A percentile compares a stretch with the other conserved stretches of the same genome.
phyloP scores from a whole-genome alignment of 2,329 filamentous ascomycete genomes.

The Coniella vitis region DNA sequence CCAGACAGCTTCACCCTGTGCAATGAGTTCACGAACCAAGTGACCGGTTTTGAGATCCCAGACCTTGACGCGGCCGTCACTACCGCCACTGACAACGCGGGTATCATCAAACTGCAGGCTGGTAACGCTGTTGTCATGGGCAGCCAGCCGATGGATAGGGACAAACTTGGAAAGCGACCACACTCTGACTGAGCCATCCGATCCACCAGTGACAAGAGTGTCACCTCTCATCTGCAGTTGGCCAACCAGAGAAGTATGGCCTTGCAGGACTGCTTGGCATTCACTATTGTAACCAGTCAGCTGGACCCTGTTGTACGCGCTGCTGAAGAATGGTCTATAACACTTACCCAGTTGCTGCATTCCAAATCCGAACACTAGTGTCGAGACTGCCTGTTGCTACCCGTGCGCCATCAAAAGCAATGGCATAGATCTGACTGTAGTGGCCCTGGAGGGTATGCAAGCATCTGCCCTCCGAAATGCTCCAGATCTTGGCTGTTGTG shows the following conservation, averaged over 20 bases:
- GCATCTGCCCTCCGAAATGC: slow-evolving; percentile 90
- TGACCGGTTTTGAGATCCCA: slow-evolving; percentile 94
- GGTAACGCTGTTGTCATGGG: slow-evolving; percentile 97
- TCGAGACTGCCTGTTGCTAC: slow-evolving; percentile 95
- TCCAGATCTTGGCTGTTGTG: slow-evolving; percentile 95
- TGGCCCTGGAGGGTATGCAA: slow-evolving; percentile 85
- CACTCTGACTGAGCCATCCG: slow-evolving; percentile 90
- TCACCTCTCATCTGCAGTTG: slow-evolving; percentile 94
- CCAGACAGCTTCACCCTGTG: slow-evolving; percentile 93
- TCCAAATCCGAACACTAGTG: slow-evolving; percentile 96
- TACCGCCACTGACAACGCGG: slow-evolving; percentile 90
- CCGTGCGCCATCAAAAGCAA: slow-evolving; percentile 89
- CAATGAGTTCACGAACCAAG: slow-evolving; percentile 83
- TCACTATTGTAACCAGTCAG: slow-evolving; percentile 39
- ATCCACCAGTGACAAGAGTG: slow-evolving; percentile 91
- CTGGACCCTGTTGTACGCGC: neutral
- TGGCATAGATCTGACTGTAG: slow-evolving; percentile 98
- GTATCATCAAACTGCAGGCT: slow-evolving; percentile 96
- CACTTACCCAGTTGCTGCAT: slow-evolving; percentile 75
- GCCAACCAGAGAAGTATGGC: slow-evolving; percentile 92
- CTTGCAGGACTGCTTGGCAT: slow-evolving; percentile 87
- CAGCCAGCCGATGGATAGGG: slow-evolving; percentile 88
- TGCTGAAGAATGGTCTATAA: slow-evolving; percentile 4
- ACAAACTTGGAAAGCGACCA: slow-evolving; percentile 91
- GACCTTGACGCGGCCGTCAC: slow-evolving; percentile 95